phyloP scores from a whole-genome alignment of 1,284 basidiomycete species.

The Hemileia vastatrix region DNA sequence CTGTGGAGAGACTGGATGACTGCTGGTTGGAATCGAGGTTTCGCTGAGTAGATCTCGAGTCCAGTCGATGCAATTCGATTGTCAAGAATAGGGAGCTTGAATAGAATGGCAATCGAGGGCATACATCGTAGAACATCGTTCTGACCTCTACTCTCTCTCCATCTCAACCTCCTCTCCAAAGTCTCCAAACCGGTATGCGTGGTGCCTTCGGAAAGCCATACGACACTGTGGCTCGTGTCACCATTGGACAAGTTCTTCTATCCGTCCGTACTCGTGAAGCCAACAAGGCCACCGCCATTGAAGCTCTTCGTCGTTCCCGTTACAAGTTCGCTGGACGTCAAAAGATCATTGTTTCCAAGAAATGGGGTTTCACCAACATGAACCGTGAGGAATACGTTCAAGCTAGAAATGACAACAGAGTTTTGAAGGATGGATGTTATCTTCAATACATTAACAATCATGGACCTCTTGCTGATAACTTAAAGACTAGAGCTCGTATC shows the following conservation, averaged over 20 bases:
- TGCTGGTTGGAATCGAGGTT: too few species aligned
- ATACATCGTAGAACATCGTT: too few species aligned
- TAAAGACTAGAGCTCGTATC: conserved; percentile 40
- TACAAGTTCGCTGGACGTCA: conserved; percentile 83
- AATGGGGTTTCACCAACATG: conserved; percentile 83
- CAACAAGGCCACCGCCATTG: conserved; percentile 42
- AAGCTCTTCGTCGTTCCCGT: conserved; percentile 41
- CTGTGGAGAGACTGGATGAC: too few species aligned
- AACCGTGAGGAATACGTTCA: conserved; percentile 78
- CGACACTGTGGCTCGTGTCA: conserved; percentile 44
- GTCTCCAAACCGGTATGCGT: conserved; percentile 46
- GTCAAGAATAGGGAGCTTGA: too few species aligned
- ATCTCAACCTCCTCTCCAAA: conserved; percentile 1
- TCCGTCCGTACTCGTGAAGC: conserved; percentile 41
- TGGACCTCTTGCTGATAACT: conserved; percentile 40
- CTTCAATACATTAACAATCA: conserved; percentile 43
- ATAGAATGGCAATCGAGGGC: too few species aligned
- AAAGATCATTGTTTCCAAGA: conserved; percentile 78
- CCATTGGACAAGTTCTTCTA: conserved; percentile 44
- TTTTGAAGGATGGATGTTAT: too few species aligned
- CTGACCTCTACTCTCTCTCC: too few species aligned
- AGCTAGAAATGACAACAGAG: conserved; percentile 63
- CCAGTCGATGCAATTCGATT: too few species aligned
- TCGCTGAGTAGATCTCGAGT: too few species aligned
- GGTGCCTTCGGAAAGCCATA: conserved; percentile 45